A percentile compares a stretch with the other conserved stretches of the same genome.
phyloP scores from a whole-genome alignment of 2,329 filamentous ascomycete genomes.

The Fusarium austroafricanum region DNA sequence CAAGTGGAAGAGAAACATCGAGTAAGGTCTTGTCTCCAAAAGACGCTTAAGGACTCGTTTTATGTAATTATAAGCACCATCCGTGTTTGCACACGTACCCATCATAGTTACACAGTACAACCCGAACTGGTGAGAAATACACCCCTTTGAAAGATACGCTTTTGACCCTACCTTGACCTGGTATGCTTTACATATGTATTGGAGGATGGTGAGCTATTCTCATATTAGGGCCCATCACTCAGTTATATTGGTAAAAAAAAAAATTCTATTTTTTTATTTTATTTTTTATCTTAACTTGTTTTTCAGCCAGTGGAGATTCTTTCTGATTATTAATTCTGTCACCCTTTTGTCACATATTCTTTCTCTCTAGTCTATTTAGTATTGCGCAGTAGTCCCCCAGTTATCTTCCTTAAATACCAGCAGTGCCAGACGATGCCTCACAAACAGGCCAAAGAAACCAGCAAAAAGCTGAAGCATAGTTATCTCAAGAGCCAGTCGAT shows the following conservation, averaged over 20 bases:
- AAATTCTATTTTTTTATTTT: no score
- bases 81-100: conserved; percentile 18
- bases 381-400: conserved; percentile 57
- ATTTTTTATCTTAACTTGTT: conserved; percentile 1
- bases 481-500: conserved; percentile 82
- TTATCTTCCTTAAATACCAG: conserved; percentile 95
- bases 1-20: conserved; percentile 12
- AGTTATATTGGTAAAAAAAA: conserved; percentile 7
- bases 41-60: conserved; percentile 18
- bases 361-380: conserved; percentile 20
- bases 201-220: neutral
- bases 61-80: conserved; percentile 44
- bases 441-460: conserved; percentile 85
- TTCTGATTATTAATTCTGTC: neutral
- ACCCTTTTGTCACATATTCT: neutral
- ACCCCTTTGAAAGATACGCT: conserved; percentile 22
- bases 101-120: conserved; percentile 29
- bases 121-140: conserved; percentile 29
- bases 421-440: conserved; percentile 86
- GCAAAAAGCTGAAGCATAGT: conserved; percentile 80
- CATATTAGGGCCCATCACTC: no score
- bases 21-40: conserved; percentile 5
- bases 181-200: neutral
- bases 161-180: neutral
- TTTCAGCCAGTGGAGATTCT: conserved; percentile 5